phyloP scores from a whole-genome alignment of 2,329 filamentous ascomycete genomes.

The Penicillium sp. region DNA sequence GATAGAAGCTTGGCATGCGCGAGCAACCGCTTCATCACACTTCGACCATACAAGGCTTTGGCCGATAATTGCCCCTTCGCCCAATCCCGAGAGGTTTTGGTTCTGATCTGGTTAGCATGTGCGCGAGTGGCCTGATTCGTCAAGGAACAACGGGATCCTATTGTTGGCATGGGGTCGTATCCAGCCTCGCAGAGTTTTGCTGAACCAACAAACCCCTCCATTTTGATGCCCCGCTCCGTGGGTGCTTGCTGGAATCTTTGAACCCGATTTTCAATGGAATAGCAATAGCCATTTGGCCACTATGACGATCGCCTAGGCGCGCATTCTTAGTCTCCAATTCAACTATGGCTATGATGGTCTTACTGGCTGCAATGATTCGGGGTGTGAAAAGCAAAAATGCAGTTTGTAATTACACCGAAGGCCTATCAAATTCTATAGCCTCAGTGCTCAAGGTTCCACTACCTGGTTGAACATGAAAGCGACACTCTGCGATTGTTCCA shows the following conservation, averaged over 20 bases:
- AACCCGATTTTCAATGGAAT: not conserved
- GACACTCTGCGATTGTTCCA: conserved; percentile 6
- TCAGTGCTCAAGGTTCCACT: not conserved
- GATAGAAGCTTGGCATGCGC: not conserved
- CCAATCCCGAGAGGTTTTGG: not conserved
- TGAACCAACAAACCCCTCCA: not conserved
- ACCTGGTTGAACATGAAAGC: not conserved
- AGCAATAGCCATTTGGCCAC: not conserved
- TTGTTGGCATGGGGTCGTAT: not conserved
- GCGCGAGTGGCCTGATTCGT: not conserved
- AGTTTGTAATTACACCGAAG: not conserved
- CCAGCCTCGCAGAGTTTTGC: not conserved
- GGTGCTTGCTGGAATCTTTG: not conserved
- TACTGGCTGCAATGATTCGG: not conserved
- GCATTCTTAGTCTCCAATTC: not conserved
- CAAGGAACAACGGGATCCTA: not conserved
- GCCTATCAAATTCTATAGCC: not conserved
- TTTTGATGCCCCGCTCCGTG: not conserved
- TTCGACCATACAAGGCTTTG: not conserved
- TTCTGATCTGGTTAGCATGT: not conserved
- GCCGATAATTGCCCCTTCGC: not conserved
- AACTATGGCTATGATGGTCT: not conserved
- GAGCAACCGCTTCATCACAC: not conserved
- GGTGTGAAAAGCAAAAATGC: not conserved
- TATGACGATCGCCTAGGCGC: not conserved